phyloP scores from a whole-genome alignment of 495 filamentous ascomycete genomes.

The Chaetomidium leptoderma region DNA sequence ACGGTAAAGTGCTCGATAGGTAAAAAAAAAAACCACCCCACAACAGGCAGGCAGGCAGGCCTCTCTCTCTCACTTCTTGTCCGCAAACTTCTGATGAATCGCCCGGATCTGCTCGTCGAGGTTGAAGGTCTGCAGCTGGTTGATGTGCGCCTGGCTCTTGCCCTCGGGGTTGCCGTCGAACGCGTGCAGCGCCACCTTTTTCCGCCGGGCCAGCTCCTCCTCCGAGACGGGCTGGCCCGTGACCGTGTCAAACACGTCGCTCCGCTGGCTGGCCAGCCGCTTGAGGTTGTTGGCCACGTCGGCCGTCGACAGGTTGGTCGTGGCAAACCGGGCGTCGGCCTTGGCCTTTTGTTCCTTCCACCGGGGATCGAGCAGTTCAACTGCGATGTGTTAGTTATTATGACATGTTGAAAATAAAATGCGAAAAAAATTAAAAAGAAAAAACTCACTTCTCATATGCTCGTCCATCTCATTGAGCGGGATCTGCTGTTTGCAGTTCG shows the following conservation, averaged over 20 bases:
- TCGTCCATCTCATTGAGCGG: slow-evolving; percentile 81
- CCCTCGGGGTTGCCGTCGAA: slow-evolving; percentile 61
- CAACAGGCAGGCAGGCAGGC: too few species aligned
- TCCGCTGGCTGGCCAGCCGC: slow-evolving; percentile 87
- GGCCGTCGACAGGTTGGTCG: slow-evolving; percentile 78
- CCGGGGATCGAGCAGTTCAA: slow-evolving; percentile 83
- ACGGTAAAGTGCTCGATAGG: too few species aligned
- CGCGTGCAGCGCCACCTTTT: slow-evolving; percentile 62
- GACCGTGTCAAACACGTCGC: slow-evolving; percentile 81
- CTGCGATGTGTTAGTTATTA: slow-evolving; percentile 21
- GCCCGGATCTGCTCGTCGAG: slow-evolving; percentile 68
- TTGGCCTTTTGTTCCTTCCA: slow-evolving; percentile 96
- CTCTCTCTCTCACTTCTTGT: slow-evolving; percentile 36
- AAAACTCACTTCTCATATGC: slow-evolving; percentile 76
- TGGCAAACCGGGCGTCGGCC: slow-evolving; percentile 73
- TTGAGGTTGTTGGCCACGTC: slow-evolving; percentile 95
- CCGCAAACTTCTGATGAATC: slow-evolving; percentile 61
- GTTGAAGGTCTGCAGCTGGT: slow-evolving; percentile 50
- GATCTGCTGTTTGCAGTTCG: slow-evolving; percentile 89
- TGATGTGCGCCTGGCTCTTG: slow-evolving; percentile 50
- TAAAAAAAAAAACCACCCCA: too few species aligned
- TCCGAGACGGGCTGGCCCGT: slow-evolving; percentile 62
- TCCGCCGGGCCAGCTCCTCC: slow-evolving; percentile 73
- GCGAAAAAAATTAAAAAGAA: background rate
- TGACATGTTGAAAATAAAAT: background rate